Evolutionary conservation across 2,329 filamentous ascomycete genomes (phyloP).

Genomic region (Claviceps paspali): DNA sequence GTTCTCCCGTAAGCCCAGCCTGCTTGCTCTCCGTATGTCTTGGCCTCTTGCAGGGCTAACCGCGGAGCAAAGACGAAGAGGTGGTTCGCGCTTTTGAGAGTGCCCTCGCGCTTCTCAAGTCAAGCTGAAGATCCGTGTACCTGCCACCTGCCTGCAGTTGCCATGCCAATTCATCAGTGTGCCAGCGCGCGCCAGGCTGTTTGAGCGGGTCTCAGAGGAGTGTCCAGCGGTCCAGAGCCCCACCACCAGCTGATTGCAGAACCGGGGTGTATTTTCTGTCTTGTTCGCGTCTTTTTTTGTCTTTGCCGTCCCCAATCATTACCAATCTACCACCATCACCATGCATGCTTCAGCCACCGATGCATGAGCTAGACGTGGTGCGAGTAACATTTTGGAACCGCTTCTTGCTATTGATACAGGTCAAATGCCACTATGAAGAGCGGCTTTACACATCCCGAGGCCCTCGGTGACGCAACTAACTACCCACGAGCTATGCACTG

Average conservation of each 20-base stretch:
- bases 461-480: neutral
- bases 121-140: constrained; percentile 16
- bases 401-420: neutral
- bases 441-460: neutral
- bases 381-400: neutral
- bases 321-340: neutral
- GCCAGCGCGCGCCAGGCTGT: neutral
- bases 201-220: neutral
- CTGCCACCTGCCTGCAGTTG: neutral
- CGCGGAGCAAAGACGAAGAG: constrained; percentile 23
- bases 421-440: neutral
- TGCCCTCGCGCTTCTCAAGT: constrained; percentile 38
- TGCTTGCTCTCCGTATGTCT: neutral
- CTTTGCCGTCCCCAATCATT: too few species aligned
- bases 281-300: neutral
- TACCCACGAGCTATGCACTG: neutral
- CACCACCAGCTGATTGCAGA: neutral
- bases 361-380: neutral
- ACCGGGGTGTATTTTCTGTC: neutral
- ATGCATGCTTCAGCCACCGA: neutral
- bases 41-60: too few species aligned
- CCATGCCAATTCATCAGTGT: too few species aligned
- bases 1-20: neutral
- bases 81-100: constrained; percentile 49
- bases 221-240: neutral